Evolutionary conservation across 192 early-diverging fungal species (phyloP).

Genomic region (Backusella westeae): DNA sequence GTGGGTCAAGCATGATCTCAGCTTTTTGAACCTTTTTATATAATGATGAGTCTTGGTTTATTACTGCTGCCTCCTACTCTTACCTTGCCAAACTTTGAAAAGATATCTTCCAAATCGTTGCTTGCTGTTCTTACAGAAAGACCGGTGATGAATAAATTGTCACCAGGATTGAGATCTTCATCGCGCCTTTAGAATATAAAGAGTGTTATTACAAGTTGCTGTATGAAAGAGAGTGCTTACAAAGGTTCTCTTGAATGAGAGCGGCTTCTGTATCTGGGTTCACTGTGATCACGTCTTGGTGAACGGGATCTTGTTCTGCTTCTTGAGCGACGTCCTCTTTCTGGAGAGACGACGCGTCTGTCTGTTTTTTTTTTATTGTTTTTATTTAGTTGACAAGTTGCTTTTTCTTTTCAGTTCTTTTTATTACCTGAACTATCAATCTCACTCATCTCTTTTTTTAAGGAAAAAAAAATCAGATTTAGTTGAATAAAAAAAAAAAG

Average conservation of each 20-base stretch:
- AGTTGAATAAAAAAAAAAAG: neutral
- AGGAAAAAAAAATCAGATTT: neutral
- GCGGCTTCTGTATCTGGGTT: slow-evolving; percentile 31
- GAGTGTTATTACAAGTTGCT: neutral
- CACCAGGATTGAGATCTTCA: slow-evolving; percentile 49
- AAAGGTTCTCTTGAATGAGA: slow-evolving; percentile 22
- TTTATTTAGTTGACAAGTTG: neutral
- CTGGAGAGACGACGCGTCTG: slow-evolving; percentile 17
- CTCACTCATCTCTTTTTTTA: slow-evolving; percentile 7
- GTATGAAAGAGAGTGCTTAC: neutral
- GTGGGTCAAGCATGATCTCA: slow-evolving; percentile 79
- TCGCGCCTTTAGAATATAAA: neutral
- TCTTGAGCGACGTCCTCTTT: slow-evolving; percentile 23
- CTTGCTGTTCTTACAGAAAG: slow-evolving; percentile 57
- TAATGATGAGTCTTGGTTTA: neutral
- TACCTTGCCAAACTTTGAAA: slow-evolving; percentile 69
- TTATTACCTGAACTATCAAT: slow-evolving; percentile 15
- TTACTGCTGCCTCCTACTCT: too few species aligned
- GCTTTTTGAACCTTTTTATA: slow-evolving; percentile 57
- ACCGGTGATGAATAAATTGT: slow-evolving; percentile 76
- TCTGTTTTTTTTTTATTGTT: slow-evolving; percentile 8
- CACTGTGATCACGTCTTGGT: slow-evolving; percentile 20
- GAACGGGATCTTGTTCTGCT: slow-evolving; percentile 32
- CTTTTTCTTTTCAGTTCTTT: neutral
- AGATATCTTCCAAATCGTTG: slow-evolving; percentile 64